These are phyloP conservation scores for Cenchrus fungigraminus DNA, from an alignment of 176 grass and related monocot species.

Conservation along the genomic window DNA sequence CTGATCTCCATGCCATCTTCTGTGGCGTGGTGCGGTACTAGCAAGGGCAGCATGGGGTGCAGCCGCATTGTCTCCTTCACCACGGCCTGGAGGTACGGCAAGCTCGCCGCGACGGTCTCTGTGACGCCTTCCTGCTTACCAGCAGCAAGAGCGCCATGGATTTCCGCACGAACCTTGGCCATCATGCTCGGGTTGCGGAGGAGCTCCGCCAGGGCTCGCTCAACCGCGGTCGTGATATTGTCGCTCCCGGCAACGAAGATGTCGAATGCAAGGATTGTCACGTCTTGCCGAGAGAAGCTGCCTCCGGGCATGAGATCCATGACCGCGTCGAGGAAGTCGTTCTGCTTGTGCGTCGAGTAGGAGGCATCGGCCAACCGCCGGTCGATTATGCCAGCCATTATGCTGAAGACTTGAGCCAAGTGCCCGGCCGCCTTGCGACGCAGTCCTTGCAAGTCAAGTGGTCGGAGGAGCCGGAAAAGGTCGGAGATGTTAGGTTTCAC, in stretches of 20 bases:
- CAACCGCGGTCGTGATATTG: constrained; percentile 13
- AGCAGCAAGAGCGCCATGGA: not conserved
- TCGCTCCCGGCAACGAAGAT: constrained; percentile 36
- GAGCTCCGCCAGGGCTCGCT: constrained; percentile 51
- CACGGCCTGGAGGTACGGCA: constrained; percentile 40
- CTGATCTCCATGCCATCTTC: constrained; percentile 33
- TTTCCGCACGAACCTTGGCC: constrained; percentile 44
- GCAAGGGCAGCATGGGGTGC: constrained; percentile 20
- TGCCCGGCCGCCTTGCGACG: not conserved
- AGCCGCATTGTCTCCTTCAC: constrained; percentile 43
- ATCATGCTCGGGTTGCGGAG: constrained; percentile 35
- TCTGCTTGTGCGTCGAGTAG: not conserved
- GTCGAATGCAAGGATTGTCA: constrained; percentile 14
- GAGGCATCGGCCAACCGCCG: not conserved
- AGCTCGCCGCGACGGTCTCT: constrained; percentile 3
- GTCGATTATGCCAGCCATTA: constrained; percentile 38
- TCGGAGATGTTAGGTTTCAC: constrained; percentile 49
- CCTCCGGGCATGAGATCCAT: constrained; percentile 13
- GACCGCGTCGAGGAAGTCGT: constrained; percentile 45
- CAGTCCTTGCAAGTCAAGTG: constrained; percentile 45
- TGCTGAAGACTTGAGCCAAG: not conserved
- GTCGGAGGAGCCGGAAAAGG: constrained; percentile 41
- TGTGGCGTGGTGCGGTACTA: not conserved
- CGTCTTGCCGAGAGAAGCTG: constrained; percentile 2
- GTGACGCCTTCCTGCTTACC: not conserved